These are phyloP conservation scores for Eucalyptus polyanthemos DNA, from an alignment of 345 rosid species.

Conservation along the genomic window DNA sequence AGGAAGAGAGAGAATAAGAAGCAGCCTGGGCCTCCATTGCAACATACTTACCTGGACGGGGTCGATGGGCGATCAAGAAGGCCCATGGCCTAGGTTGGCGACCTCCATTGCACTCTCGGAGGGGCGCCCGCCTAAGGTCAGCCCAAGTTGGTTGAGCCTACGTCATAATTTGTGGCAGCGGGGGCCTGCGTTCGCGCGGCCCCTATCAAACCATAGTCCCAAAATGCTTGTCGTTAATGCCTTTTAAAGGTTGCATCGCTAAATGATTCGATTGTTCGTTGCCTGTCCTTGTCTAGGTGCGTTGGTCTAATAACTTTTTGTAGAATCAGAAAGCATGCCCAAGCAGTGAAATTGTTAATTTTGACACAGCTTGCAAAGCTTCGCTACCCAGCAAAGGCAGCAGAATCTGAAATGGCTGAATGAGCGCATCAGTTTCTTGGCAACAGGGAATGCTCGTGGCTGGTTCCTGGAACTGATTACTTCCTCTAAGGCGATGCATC, in stretches of 20 bases:
- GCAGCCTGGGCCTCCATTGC: accelerated
- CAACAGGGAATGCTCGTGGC: neutral
- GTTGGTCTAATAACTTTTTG: neutral
- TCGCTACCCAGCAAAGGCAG: neutral
- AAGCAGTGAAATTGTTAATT: neutral
- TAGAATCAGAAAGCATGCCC: neutral
- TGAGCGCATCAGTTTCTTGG: neutral
- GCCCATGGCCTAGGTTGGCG: neutral
- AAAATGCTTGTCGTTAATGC: accelerated
- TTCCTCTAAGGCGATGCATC: neutral
- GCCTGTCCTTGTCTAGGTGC: too few species aligned
- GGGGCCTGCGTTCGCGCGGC: neutral
- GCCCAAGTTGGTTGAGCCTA: neutral
- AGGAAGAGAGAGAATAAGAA: neutral
- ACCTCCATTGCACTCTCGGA: neutral
- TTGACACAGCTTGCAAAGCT: neutral
- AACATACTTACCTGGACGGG: neutral
- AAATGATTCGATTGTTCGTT: too few species aligned
- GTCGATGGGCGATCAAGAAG: neutral
- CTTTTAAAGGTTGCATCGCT: accelerated
- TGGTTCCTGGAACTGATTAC: neutral
- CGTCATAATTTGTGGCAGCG: neutral
- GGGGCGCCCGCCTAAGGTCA: neutral
- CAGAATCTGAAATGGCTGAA: neutral
- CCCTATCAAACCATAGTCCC: neutral